Base-by-base conservation (phyloP, 495 filamentous ascomycete species). In the Haplographium delicatum region DNA sequence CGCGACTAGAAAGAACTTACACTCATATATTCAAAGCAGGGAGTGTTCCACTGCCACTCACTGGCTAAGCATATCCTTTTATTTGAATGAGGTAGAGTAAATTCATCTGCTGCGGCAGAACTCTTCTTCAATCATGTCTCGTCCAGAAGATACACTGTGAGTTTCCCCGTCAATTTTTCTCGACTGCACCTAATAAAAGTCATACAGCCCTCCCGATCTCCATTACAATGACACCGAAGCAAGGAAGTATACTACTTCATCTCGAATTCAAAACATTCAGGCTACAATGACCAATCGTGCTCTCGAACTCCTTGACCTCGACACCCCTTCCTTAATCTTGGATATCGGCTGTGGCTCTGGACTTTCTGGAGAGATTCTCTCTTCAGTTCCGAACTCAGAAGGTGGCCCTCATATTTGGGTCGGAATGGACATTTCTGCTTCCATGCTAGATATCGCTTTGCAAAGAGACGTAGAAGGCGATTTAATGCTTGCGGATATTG, bases 181-280 rank as follows among this genome's bases (percentile, higher is more conserved):
- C 41, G 20, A 18, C 41, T 33, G 47, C 49, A 37, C 38, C 31
- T 55, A 48, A 47, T 23, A 43, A 44, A 38, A 16, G 16, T 22
- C 26, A 28, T 27, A 44, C 50, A 95, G 89, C 58, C 87, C 88
- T 42, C 89, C 93, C 51, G 93, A 98, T 72, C 81, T 97, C 58
- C 93, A 91, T 73, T 98, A 98, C 74, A 86, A 95, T 71, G 94
- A 96, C 67, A 76, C 78, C 72, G 89, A 95, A 72, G 89, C 93
- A 11, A 84, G 84, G 65, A 91, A 95, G 73, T 98, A 98, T 72
- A 98, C 94, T n/a, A 96, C 91, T 24, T 88, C 81, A 47, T 96
- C 90, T 16, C 89, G 93, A 47, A 97, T 98, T 62, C 85, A 89
- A 60, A 88, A 86, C 55, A 93, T 98, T 65, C 93, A 98, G 68